A percentile compares a stretch with the other conserved stretches of the same genome.
These are phyloP conservation scores for Aspergillus campestris DNA, from an alignment of 495 filamentous ascomycete species.

Conservation along the genomic window DNA sequence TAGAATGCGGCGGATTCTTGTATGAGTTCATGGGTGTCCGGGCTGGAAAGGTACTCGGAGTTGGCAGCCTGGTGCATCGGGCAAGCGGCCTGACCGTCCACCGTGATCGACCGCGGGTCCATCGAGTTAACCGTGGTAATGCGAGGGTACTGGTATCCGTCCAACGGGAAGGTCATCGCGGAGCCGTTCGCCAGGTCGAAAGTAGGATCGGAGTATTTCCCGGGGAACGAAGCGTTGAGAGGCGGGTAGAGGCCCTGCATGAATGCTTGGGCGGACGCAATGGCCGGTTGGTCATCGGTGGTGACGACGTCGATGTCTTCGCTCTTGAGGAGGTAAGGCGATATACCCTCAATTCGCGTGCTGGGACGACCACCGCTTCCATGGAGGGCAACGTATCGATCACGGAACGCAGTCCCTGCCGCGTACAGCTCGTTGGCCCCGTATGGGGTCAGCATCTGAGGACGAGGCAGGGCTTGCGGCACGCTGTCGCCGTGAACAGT, in stretches of 20 bases:
- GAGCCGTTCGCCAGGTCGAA: conserved; percentile 52
- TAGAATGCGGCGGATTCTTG: conserved; percentile 43
- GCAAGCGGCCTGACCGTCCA: conserved; percentile 54
- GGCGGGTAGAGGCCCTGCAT: conserved; percentile 80
- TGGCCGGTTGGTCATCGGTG: conserved; percentile 39
- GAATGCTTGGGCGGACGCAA: conserved; percentile 63
- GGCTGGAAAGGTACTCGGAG: conserved; percentile 29
- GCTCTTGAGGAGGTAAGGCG: conserved; percentile 34
- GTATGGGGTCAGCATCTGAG: conserved; percentile 50
- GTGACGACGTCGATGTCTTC: conserved; percentile 39
- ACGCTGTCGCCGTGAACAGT: conserved; percentile 67
- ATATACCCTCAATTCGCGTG: conserved; percentile 33
- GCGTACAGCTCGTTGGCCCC: conserved; percentile 58
- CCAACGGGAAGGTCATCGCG: conserved; percentile 47
- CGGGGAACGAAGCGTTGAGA: conserved; percentile 29
- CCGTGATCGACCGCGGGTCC: conserved; percentile 48
- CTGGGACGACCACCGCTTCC: conserved; percentile 24
- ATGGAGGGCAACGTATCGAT: conserved; percentile 46
- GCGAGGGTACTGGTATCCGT: conserved; percentile 66
- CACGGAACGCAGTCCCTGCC: conserved; percentile 54
- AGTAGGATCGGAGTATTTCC: conserved; percentile 27
- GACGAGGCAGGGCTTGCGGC: conserved; percentile 43
- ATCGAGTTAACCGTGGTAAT: conserved; percentile 42
- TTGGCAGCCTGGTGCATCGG: conserved; percentile 28
- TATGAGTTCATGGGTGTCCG: conserved; percentile 27